phyloP scores from a whole-genome alignment of 1,284 basidiomycete genomes.

The Tilletiaria anomala region DNA sequence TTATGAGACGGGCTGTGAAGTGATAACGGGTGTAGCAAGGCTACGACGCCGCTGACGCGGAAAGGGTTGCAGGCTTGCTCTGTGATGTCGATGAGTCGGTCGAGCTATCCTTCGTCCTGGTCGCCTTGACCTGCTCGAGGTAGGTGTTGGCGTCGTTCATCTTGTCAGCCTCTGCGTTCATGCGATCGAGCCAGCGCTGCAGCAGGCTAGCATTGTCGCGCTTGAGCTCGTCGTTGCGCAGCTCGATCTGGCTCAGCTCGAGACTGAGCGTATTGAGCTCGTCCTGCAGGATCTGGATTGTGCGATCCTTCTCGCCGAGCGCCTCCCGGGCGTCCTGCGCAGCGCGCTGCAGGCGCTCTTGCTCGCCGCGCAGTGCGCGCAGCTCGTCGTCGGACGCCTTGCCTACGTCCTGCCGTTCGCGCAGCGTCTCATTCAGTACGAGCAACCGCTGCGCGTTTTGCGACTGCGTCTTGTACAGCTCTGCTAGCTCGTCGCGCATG shows the following conservation, averaged over 20 bases:
- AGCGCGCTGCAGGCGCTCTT: slow-evolving; percentile 46
- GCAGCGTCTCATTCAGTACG: slow-evolving; percentile 79
- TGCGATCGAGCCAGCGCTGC: slow-evolving; percentile 49
- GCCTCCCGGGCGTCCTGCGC: slow-evolving; percentile 52
- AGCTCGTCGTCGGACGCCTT: slow-evolving; percentile 62
- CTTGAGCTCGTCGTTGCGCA: slow-evolving; percentile 66
- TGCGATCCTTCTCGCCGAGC: slow-evolving; percentile 62
- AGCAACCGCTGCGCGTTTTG: slow-evolving; percentile 85
- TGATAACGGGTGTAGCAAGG: too few species aligned
- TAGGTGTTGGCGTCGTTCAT: slow-evolving; percentile 58
- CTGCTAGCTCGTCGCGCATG: slow-evolving; percentile 41
- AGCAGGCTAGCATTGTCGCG: slow-evolving; percentile 87
- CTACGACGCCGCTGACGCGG: too few species aligned
- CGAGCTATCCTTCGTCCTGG: too few species aligned
- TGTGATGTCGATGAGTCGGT: too few species aligned
- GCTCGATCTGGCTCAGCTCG: slow-evolving; percentile 74
- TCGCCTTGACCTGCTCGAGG: slow-evolving; percentile 1
- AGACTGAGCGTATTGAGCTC: slow-evolving; percentile 41
- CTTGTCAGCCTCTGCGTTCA: slow-evolving; percentile 78
- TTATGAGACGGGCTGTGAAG: too few species aligned
- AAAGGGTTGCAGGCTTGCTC: too few species aligned
- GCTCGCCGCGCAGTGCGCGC: slow-evolving; percentile 57
- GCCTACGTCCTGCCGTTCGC: slow-evolving; percentile 72
- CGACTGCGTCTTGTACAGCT: slow-evolving; percentile 87
- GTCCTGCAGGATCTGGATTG: slow-evolving; percentile 84